Evolutionary conservation across 2,329 filamentous ascomycete genomes (phyloP), one percentile per base, ranked within the genome.

Genomic region (Lojkania enalia): DNA sequence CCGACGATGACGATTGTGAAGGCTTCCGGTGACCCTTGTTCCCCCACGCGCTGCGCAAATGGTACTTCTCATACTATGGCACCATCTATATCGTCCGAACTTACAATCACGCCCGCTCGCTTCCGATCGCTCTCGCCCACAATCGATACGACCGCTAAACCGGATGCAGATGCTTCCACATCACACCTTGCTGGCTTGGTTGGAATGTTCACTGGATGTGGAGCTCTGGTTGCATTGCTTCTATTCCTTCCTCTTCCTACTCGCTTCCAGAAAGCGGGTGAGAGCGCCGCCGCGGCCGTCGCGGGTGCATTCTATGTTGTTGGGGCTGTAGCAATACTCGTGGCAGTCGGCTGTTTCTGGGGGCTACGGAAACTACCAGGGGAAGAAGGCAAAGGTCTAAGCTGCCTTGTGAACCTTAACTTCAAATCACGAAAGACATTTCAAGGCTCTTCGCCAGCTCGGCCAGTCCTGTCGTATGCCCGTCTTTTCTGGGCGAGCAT

Each of bases 231-330:
- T 3, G 90, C 94, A 9, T 75, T 99, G 20, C 71, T 77, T 0
- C 62, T 94, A 23, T 97, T 99, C 64, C 77, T 99, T 12, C 94
- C 92, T 4, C 79, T 99, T 14, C 94, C 94, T 0, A 86, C 90
- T 2, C 80, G 80, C 23, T 95, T 97, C 63, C 82, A 86, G 60
- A 77, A 84, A 20, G 77, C 84, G 30, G 88, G 16, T 21, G 77
- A 87, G 7, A 86, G 85, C 0, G 84, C 87, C 15, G 84, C 82
- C 1, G 74, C 87, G 54, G 88, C 92, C 2, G 84, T 99, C 7
- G 83, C 84, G 20, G 81, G 87, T 60, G 90, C 88, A 64, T 99
- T 94, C 72, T 96, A 96, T 61, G 80, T 94, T 5, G 92, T 97
- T 3, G 88, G 85, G 1, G 67, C 69, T 1, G 77, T 96, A 7